Evolutionary conservation across 176 grass and related monocot genomes (phyloP), one percentile per base, ranked within the genome.

Genomic region (Aegilops speltoides): DNA sequence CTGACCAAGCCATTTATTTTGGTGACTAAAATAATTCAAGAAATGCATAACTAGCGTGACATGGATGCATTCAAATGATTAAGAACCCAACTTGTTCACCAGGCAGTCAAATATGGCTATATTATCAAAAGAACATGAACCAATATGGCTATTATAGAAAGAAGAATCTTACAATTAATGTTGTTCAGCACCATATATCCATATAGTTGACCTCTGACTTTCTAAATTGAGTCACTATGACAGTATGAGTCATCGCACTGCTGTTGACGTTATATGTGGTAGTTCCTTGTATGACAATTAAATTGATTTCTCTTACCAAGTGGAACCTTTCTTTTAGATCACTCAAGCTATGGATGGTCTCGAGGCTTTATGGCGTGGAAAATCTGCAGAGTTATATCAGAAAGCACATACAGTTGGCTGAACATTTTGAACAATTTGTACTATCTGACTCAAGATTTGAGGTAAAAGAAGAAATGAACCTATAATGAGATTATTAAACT

Each of bases 261-360:
- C 20, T 31, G n/a, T 31, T 74, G 1, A 79, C 54, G 16, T 37
- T 64, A 22, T 63, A 52, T 72, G 15, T 3, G 23, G 50, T 38
- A 31, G 12, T 54, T 57, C 65, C 64, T 67, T 66, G 15, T 68
- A 36, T 88, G 73, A 40, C 22, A 73, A 72, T 28, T 56, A 31
- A 62, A 57, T 65, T 68, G 28, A 40, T 31, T 63, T 50, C 70
- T 68, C 50, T 76, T 43, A 72, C 22, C 56, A 82, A 52, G 20
- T 64, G 23, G 68, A 73, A 23, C 54, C 69, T 74, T 78, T 85
- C 31, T 86, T 88, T 85, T 77, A 92, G 90, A 87, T 95, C 93
- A 52, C 80, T 95, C 56, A 95, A 95, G 86, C 70, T 95, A 79
- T 95, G 93, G 93, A 83, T 95, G 88, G 93, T 95, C 73, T 74